These are phyloP conservation scores for Tuber calosporum DNA, from an alignment of 495 filamentous ascomycete species.

Conservation along the genomic window DNA sequence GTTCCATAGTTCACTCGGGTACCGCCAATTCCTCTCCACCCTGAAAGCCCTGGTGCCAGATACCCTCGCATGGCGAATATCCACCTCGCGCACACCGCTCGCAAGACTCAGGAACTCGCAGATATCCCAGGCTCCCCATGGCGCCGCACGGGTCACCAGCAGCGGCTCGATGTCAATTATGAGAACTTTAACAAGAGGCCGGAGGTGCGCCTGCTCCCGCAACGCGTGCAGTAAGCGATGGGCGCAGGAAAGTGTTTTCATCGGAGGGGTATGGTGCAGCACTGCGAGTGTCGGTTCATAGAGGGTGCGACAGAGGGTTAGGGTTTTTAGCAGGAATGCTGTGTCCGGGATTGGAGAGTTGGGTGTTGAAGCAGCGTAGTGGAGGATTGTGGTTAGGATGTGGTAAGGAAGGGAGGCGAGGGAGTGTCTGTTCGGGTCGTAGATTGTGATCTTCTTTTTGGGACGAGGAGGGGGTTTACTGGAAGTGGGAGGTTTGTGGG, in stretches of 20 bases:
- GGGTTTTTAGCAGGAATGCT: conserved; percentile 25
- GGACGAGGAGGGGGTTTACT: not conserved
- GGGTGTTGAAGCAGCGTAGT: conserved; percentile 18
- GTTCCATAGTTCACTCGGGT: conserved; percentile 34
- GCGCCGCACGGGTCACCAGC: conserved; percentile 11
- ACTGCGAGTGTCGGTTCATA: conserved; percentile 30
- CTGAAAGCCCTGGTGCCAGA: not conserved
- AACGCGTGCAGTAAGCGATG: conserved; percentile 18
- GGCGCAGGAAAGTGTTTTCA: conserved; percentile 9
- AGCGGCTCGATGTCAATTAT: conserved; percentile 27
- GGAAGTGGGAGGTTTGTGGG: not conserved
- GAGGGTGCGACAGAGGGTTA: conserved; percentile 30
- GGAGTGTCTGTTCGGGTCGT: conserved; percentile 21
- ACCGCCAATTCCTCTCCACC: conserved; percentile 15
- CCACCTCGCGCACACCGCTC: conserved; percentile 15
- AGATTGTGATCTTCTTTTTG: not conserved
- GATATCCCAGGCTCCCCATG: conserved; percentile 18
- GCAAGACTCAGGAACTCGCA: conserved; percentile 21
- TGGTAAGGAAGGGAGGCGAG: conserved; percentile 35
- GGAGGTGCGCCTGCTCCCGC: conserved; percentile 15
- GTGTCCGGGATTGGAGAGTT: conserved; percentile 13
- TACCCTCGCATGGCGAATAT: conserved; percentile 11
- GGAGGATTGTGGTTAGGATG: conserved; percentile 26
- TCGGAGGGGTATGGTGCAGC: conserved; percentile 26
- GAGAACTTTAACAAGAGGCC: conserved; percentile 22